phyloP scores from a whole-genome alignment of 2,329 filamentous ascomycete species.

The Teratosphaeria destructans region DNA sequence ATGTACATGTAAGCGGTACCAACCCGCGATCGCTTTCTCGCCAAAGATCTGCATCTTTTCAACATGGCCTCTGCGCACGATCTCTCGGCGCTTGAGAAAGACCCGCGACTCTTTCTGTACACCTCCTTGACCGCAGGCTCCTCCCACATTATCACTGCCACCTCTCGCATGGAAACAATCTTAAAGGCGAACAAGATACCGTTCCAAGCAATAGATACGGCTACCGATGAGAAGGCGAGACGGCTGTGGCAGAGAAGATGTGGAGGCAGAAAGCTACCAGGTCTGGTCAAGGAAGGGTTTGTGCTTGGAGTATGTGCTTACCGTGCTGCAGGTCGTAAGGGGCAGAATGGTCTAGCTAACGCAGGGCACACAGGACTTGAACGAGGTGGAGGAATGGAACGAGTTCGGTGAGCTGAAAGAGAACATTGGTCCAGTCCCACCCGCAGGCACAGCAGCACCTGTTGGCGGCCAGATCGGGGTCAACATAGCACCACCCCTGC shows the following conservation, averaged over 20 bases:
- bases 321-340: not conserved
- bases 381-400: constrained; percentile 97
- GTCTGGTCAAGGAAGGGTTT: constrained; percentile 74
- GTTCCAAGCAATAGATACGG: constrained; percentile 85
- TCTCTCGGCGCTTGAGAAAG: constrained; percentile 35
- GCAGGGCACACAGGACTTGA: constrained; percentile 56
- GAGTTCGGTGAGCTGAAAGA: constrained; percentile 92
- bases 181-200: constrained; percentile 88
- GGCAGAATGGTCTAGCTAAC: not conserved
- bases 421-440: constrained; percentile 53
- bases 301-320: constrained; percentile 65
- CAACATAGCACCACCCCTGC: constrained; percentile 15
- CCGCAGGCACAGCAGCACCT: constrained; percentile 15
- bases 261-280: constrained; percentile 80
- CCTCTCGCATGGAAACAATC: constrained; percentile 90
- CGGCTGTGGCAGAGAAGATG: constrained; percentile 80
- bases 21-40: too few relatives aligned
- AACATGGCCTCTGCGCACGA: constrained; percentile 16
- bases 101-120: constrained; percentile 69
- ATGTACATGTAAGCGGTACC: not conserved
- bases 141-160: constrained; percentile 91
- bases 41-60: not conserved
- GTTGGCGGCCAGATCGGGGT: constrained; percentile 17
- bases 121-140: constrained; percentile 93
- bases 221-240: constrained; percentile 77